Conservation (phyloP, 2,329 filamentous ascomycete species). For the Chaetomiaceae sp. region DNA sequence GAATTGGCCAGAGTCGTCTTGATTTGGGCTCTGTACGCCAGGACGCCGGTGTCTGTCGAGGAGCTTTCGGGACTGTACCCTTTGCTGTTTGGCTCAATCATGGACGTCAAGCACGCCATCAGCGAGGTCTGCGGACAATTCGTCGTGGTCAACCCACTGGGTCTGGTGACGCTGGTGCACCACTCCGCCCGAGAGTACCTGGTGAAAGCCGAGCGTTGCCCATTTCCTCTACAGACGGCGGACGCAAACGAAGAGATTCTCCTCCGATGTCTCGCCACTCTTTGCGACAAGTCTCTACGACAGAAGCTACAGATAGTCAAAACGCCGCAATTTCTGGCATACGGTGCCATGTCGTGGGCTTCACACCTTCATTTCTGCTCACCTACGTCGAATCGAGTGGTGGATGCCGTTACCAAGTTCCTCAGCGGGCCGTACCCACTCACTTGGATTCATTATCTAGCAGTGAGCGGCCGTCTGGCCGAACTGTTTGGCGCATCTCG, state of each 20-base stretch:
- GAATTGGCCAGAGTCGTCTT: conserved; percentile 15
- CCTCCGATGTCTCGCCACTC: conserved; percentile 14
- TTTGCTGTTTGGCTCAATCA: conserved; percentile 9
- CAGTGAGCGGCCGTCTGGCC: conserved; percentile 15
- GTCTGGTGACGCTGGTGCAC: conserved; percentile 17
- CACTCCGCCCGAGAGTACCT: conserved; percentile 20
- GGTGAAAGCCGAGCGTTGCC: not conserved
- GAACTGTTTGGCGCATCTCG: conserved; percentile 14
- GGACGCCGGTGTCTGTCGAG: conserved; percentile 15
- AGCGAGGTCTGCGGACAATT: conserved; percentile 21
- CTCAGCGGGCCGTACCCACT: conserved; percentile 17
- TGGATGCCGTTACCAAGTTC: conserved; percentile 19
- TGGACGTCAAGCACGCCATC: conserved; percentile 19
- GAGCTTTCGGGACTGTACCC: conserved; percentile 15
- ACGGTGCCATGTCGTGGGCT: conserved; percentile 21
- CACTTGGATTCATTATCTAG: conserved; percentile 25
- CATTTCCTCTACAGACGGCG: conserved; percentile 12
- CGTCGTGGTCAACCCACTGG: conserved; percentile 15
- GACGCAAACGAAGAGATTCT: conserved; percentile 17
- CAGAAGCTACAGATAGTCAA: conserved; percentile 9
- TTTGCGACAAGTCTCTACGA: conserved; percentile 18
- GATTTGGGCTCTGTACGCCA: conserved; percentile 21
- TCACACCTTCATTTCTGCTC: conserved; percentile 18
- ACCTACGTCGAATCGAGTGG: conserved; percentile 12
- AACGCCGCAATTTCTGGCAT: conserved; percentile 14